phyloP scores from a whole-genome alignment of 208 protist species.

The Leishmania mexicana region DNA sequence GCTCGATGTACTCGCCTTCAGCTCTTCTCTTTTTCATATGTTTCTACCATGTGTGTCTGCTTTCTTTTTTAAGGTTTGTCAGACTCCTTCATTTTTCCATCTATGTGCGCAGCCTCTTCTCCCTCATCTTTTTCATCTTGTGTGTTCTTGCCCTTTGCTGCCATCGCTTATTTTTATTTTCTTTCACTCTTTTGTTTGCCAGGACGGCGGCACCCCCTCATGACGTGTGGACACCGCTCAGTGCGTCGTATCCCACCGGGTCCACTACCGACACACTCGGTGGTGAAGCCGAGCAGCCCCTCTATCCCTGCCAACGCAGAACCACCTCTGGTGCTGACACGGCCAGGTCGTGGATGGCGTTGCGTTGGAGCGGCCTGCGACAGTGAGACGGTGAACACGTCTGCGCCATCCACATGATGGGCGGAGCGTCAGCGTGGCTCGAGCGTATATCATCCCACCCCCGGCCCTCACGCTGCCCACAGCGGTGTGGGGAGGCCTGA shows the following conservation, averaged over 20 bases:
- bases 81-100: not conserved
- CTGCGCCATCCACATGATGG: not conserved
- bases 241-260: not conserved
- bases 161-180: not conserved
- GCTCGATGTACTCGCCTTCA: not conserved
- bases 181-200: not conserved
- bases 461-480: too few relatives aligned
- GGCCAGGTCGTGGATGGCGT: not conserved
- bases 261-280: not conserved
- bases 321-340: not conserved
- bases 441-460: not conserved
- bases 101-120: not conserved
- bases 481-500: not conserved
- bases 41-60: not conserved
- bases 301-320: not conserved
- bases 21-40: slow-evolving; percentile 6
- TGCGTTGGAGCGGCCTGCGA: not conserved
- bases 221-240: not conserved
- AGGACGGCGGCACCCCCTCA: too few relatives aligned
- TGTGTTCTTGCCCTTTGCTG: not conserved
- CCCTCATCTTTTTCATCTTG: not conserved
- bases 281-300: not conserved
- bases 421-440: not conserved
- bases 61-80: not conserved
- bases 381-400: too few relatives aligned